These are phyloP conservation scores for Gossypium schwendimanii DNA, from an alignment of 441 rosid species.

Conservation along the genomic window DNA sequence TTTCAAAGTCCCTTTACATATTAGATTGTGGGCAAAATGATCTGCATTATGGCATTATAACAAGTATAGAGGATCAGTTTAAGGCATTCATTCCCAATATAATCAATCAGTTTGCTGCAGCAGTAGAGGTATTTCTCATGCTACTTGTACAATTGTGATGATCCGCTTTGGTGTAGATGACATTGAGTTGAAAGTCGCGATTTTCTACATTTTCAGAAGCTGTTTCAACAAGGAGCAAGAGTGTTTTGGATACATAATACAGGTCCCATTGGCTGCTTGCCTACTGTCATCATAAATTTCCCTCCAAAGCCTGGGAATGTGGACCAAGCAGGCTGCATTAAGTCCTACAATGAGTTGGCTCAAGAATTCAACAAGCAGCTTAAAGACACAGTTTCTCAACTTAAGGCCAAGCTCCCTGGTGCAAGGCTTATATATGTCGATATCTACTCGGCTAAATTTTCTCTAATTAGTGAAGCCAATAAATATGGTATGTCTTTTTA, in stretches of 20 bases:
- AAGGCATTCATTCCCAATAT: slow-evolving; percentile 25
- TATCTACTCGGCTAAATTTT: slow-evolving; percentile 37
- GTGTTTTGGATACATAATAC: slow-evolving; percentile 46
- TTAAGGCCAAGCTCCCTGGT: slow-evolving; percentile 22
- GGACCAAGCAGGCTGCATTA: slow-evolving; percentile 33
- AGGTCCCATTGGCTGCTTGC: slow-evolving; percentile 51
- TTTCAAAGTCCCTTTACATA: slow-evolving; percentile 30
- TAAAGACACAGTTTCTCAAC: slow-evolving; percentile 21
- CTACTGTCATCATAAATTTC: slow-evolving; percentile 5
- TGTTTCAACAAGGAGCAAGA: slow-evolving; percentile 37
- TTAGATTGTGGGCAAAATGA: slow-evolving; percentile 37
- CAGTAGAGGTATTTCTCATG: slow-evolving; percentile 19
- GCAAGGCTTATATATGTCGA: slow-evolving; percentile 30
- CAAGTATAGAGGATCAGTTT: slow-evolving; percentile 19
- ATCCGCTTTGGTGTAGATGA: not conserved
- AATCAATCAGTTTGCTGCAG: slow-evolving; percentile 18
- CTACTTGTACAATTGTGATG: not conserved
- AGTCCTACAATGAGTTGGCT: slow-evolving; percentile 39
- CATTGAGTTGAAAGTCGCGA: not conserved
- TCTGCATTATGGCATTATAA: slow-evolving; percentile 12
- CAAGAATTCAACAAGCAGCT: slow-evolving; percentile 42
- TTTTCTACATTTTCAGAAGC: slow-evolving; percentile 22
- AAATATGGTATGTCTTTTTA: slow-evolving; percentile 3
- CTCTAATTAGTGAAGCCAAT: slow-evolving; percentile 31
- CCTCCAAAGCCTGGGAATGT: slow-evolving; percentile 20